Evolutionary conservation across 1,284 basidiomycete species (phyloP).

Genomic region (Microbotryum violaceum): DNA sequence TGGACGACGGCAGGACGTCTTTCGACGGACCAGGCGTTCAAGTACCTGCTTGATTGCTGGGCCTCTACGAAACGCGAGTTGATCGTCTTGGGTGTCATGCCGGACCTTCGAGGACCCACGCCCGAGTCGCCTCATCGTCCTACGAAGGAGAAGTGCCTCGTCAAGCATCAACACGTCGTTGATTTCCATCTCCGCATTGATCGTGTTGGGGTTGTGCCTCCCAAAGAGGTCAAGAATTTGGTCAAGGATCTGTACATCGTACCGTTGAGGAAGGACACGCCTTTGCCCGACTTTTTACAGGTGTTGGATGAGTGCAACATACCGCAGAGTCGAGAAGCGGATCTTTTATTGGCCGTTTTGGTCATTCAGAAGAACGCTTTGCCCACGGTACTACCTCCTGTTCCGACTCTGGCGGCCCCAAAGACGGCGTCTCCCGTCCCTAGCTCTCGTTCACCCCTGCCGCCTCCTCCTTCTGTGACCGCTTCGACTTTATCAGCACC

Average conservation of each 20-base stretch:
- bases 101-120: constrained; percentile 32
- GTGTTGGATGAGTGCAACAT: constrained; percentile 70
- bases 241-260: constrained; percentile 84
- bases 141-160: constrained; percentile 23
- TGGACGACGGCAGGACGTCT: constrained; percentile 35
- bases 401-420: not conserved
- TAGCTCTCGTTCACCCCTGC: not conserved
- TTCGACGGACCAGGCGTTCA: constrained; percentile 31
- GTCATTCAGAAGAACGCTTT: constrained; percentile 54
- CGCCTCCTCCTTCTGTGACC: not conserved
- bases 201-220: constrained; percentile 35
- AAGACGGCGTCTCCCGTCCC: constrained; percentile 1
- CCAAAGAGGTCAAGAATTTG: constrained; percentile 24
- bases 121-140: constrained; percentile 27
- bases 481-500: not conserved
- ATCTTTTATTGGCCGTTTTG: constrained; percentile 74
- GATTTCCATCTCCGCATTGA: constrained; percentile 32
- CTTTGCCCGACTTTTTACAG: constrained; percentile 76
- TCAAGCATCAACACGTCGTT: constrained; percentile 33
- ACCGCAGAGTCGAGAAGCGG: constrained; percentile 46
- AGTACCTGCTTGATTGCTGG: constrained; percentile 37
- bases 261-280: constrained; percentile 60
- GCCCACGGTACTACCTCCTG: constrained; percentile 8
- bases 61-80: constrained; percentile 35
- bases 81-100: constrained; percentile 33